Conservation (phyloP, 2,329 filamentous ascomycete species). For the Pseudogymnoascus pannorum region DNA sequence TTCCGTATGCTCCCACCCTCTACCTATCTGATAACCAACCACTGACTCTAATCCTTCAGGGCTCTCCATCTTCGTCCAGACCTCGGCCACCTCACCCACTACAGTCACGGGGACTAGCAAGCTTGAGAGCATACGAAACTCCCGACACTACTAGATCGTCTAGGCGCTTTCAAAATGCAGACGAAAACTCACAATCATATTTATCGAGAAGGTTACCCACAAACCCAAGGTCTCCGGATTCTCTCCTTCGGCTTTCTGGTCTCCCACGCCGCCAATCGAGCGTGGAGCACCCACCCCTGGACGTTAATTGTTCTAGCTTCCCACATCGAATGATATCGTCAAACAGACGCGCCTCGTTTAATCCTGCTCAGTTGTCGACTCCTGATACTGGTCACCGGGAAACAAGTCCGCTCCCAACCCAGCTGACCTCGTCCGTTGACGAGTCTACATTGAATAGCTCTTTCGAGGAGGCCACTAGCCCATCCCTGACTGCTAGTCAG, state of each 20-base stretch:
- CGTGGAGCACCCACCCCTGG: constrained; percentile 2
- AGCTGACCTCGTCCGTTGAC: constrained; percentile 37
- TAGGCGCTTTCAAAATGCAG: neutral
- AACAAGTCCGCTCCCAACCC: constrained; percentile 23
- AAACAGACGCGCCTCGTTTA: neutral
- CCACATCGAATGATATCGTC: constrained; percentile 11
- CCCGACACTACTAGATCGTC: constrained; percentile 4
- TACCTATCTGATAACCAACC: neutral
- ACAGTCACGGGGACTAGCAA: neutral
- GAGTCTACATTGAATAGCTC: constrained; percentile 36
- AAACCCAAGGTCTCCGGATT: constrained; percentile 6
- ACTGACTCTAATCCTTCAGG: neutral
- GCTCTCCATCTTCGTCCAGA: neutral
- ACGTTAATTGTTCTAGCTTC: constrained; percentile 11
- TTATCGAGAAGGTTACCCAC: neutral
- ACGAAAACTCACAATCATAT: neutral
- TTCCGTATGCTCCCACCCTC: neutral
- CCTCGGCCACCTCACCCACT: neutral
- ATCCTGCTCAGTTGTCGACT: constrained; percentile 40
- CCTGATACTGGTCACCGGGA: constrained; percentile 37
- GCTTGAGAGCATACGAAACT: neutral
- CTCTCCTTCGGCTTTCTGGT: neutral
- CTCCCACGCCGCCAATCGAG: neutral
- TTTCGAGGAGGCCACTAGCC: constrained; percentile 22
- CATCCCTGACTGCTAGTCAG: constrained; percentile 27